Evolutionary conservation across 257 asterid species (phyloP).

Genomic region (Penstemon newberryi): DNA sequence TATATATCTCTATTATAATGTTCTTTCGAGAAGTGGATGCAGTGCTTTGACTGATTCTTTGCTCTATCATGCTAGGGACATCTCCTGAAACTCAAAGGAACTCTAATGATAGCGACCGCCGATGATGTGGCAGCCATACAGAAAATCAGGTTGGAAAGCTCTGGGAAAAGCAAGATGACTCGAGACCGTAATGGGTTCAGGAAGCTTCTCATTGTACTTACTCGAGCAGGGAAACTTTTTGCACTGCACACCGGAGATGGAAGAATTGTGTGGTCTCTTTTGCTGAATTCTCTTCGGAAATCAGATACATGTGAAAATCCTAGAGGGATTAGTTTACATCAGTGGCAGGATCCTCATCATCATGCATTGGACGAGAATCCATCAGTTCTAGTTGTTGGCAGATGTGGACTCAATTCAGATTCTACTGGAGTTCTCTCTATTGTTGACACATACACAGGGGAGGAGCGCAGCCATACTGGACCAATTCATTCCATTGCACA

Average conservation of each 20-base stretch:
- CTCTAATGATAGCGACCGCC: slow-evolving; percentile 88
- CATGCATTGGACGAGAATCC: slow-evolving; percentile 96
- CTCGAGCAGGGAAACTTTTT: slow-evolving; percentile 79
- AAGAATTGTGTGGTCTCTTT: slow-evolving; percentile 68
- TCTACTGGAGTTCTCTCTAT: slow-evolving; percentile 78
- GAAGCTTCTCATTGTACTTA: slow-evolving; percentile 81
- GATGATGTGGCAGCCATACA: slow-evolving; percentile 89
- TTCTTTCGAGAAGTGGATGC: slow-evolving; percentile 13
- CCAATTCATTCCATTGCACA: slow-evolving; percentile 71
- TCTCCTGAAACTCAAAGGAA: slow-evolving; percentile 87
- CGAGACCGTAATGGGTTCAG: slow-evolving; percentile 85
- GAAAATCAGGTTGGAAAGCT: slow-evolving; percentile 74
- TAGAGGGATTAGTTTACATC: slow-evolving; percentile 65
- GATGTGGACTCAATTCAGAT: slow-evolving; percentile 65
- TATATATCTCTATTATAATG: slow-evolving; percentile 5
- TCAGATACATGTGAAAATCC: slow-evolving; percentile 76
- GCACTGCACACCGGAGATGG: slow-evolving; percentile 99
- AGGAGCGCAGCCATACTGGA: slow-evolving; percentile 61
- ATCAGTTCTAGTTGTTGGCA: slow-evolving; percentile 86
- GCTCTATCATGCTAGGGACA: slow-evolving; percentile 62
- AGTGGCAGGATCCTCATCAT: slow-evolving; percentile 99
- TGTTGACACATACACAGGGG: slow-evolving; percentile 83
- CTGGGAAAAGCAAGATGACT: slow-evolving; percentile 91
- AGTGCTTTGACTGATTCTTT: slow-evolving; percentile 31
- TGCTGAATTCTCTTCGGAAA: slow-evolving; percentile 56